Percentiles rank a stretch among this genome's conserved stretches.
phyloP scores from a whole-genome alignment of 352 stramenopile species.

The Phytophthora fragariae region DNA sequence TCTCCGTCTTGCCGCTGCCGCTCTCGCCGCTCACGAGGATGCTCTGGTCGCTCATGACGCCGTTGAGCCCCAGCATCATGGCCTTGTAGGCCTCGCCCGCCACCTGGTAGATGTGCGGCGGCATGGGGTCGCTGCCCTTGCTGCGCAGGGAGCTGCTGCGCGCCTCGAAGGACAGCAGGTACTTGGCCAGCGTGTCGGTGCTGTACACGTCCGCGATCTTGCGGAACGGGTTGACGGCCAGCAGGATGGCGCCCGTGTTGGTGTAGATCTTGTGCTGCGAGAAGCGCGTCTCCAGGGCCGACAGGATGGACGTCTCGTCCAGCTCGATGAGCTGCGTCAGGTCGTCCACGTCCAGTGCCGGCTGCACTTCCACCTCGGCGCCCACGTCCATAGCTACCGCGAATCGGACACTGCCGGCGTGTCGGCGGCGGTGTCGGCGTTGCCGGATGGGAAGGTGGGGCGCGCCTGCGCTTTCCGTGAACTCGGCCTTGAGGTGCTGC shows the following conservation, averaged over 20 bases:
- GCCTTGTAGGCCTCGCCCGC: slow-evolving; percentile 82
- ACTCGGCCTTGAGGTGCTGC: too few species aligned
- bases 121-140: slow-evolving; percentile 43
- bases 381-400: slow-evolving; percentile 63
- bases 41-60: slow-evolving; percentile 73
- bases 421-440: slow-evolving; percentile 20
- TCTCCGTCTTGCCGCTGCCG: slow-evolving; percentile 90
- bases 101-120: slow-evolving; percentile 88
- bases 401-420: slow-evolving; percentile 25
- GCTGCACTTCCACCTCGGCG: slow-evolving; percentile 68
- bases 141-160: slow-evolving; percentile 40
- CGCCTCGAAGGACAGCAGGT: slow-evolving; percentile 70
- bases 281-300: slow-evolving; percentile 78
- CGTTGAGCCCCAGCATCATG: slow-evolving; percentile 75
- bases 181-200: slow-evolving; percentile 58
- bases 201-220: slow-evolving; percentile 77
- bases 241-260: slow-evolving; percentile 81
- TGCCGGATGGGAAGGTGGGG: slow-evolving; percentile 5
- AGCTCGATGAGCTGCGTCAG: slow-evolving; percentile 86
- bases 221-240: slow-evolving; percentile 88
- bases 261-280: slow-evolving; percentile 84
- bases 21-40: slow-evolving; percentile 90
- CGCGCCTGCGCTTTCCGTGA: too few species aligned
- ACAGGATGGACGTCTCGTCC: slow-evolving; percentile 71
- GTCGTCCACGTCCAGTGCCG: slow-evolving; percentile 72